Base-by-base conservation (phyloP, 2,329 filamentous ascomycete species). In the Colletotrichum euphorbiae region DNA sequence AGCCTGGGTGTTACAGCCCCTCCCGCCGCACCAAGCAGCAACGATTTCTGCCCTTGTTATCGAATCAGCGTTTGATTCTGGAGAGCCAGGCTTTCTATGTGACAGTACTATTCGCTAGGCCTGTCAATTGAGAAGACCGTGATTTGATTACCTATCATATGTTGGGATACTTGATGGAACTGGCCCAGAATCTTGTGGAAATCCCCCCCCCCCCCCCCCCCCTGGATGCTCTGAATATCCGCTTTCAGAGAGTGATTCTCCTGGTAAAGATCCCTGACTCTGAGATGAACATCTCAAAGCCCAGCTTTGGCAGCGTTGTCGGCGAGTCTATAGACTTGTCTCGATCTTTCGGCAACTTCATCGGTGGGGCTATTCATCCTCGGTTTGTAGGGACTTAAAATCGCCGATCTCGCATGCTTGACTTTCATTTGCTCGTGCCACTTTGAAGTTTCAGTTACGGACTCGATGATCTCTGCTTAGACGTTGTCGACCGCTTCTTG, bases 221-320 rank as follows among this genome's bases (percentile, higher is more conserved):
- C 38, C 3, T 6, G 1, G 9, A 56, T 24, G 36, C 24, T 9
- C 24, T 38, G 12, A 31, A 45, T 2, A 15, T 36, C 31, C 0
- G 13, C 19, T 55, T n/a, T 19, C 19, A 9, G 21, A 17, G 0
- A 60, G 46, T 17, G 1, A 21, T 33, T 4, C 46, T 0, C 24
- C 46, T 0, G 46, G n/a, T 28, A 28, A 0, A 51, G 15, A 2
- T 15, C 24, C n/a, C 28, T 2, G 0, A 50, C 0, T 5, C 21
- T 40, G 0, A 38, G 15, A 11, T 40, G 54, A 12, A 45, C 21
- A 0, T 65, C 62, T 36, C 62, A 4, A 1, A 65, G 17, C 40
- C 60, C 55, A 0, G 62, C 62, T 7, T 60, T 65, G 1, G n/a
- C n/a, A n/a, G n/a, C n/a, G n/a, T n/a, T n/a, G n/a, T n/a, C n/a